Evolutionary conservation across 1,284 basidiomycete genomes (phyloP), one percentile per base, ranked within the genome.

Genomic region (Ganoderma boninense): DNA sequence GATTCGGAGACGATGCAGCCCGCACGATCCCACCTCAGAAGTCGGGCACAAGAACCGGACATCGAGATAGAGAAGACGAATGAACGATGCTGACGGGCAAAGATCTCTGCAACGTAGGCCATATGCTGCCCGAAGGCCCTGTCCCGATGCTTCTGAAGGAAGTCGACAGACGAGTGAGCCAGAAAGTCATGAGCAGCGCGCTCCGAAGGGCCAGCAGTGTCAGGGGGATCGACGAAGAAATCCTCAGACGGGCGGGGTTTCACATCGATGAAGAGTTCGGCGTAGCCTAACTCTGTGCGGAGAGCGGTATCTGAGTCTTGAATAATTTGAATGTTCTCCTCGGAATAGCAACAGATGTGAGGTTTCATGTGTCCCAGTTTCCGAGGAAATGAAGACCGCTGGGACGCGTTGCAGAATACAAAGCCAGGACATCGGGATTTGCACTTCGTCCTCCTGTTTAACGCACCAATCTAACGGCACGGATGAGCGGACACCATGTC

Each of bases 11-110:
- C 79, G 23, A 81, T 69, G 5, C 69, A 75, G 0, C 79, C 80
- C 0, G 78, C 72, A 18, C 77, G 77, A 63, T 82, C 80, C 74
- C 79, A 79, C 10, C 78, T 75, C n/a, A 80, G 44, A 54, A 82
- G 68, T 1, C 80, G 75, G 3, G 75, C 77, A 54, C 57, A 65
- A 0, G 68, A 66, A 7, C 76, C 74, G 26, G 49, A 69, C 4
- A 82, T 70, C 60, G 75, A 74, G 23, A 80, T 62, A 2, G 78
- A 72, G 65, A 81, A 82, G 26, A 75, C 10, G 62, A 63, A 72
- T 0, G 62, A 8, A 35, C 72, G 72, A 26, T 65, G 67, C 44
- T 73, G 72, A 7, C 70, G 64, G 1, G 70, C 70, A 49, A 65
- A 46, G 18, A 71, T 52, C 42, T 73, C 69, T 4, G 52, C 42